Conservation (phyloP, 306 rosid species). For the Cicer chorassanicum region DNA sequence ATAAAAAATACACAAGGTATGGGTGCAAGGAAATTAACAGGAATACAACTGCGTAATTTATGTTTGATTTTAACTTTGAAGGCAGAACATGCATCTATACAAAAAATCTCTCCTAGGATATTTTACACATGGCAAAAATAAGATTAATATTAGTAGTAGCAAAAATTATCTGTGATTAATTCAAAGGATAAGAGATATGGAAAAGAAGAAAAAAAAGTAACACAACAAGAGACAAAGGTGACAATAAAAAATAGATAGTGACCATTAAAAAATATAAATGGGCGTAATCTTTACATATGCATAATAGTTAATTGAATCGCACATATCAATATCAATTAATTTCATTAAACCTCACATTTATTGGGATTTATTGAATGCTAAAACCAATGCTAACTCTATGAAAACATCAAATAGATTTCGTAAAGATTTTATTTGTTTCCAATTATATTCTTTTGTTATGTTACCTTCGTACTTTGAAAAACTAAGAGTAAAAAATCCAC, state of each 20-base stretch:
- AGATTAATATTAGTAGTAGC: neutral
- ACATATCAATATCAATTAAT: constrained; percentile 23
- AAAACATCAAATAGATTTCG: constrained; percentile 12
- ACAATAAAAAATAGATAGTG: neutral
- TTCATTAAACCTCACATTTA: constrained; percentile 11
- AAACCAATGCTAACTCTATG: constrained; percentile 25
- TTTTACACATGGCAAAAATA: constrained; percentile 8
- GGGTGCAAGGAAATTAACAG: neutral
- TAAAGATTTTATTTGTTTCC: neutral
- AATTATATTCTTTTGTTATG: neutral
- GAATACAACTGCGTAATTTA: neutral
- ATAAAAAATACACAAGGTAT: constrained; percentile 11
- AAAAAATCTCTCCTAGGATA: neutral
- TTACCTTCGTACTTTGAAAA: constrained; percentile 1
- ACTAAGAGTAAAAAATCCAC: neutral
- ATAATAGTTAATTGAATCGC: constrained; percentile 5
- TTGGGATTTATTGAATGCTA: constrained; percentile 1
- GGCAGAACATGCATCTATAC: constrained; percentile 29
- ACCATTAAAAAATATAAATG: neutral
- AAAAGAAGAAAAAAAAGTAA: constrained; percentile 5
- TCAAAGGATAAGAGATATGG: neutral
- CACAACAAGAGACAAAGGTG: neutral
- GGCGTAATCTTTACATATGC: neutral
- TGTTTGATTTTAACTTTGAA: constrained; percentile 6
- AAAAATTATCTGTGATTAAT: neutral